Conservation (phyloP, 805 yeast species). For the Candida ficus region DNA sequence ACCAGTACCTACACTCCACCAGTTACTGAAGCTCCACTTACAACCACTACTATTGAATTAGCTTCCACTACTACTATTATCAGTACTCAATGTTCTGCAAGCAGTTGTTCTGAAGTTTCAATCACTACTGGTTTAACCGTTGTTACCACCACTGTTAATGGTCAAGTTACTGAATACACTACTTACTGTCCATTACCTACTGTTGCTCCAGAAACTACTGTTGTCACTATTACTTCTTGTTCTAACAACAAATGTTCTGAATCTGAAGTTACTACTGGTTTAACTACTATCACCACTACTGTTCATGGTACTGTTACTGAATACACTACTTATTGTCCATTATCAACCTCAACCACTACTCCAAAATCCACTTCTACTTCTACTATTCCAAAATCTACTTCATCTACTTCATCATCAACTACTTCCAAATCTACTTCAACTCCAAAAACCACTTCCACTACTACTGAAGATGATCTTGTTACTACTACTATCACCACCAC, state of each 20-base stretch:
- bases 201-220: neutral
- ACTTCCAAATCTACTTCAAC: too few species aligned
- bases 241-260: neutral
- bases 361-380: neutral
- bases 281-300: neutral
- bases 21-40: neutral
- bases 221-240: neutral
- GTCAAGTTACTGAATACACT: conserved; percentile 1
- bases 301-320: neutral
- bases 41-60: neutral
- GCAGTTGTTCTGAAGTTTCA: neutral
- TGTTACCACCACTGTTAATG: conserved; percentile 1
- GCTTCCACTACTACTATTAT: neutral
- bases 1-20: too few species aligned
- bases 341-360: neutral
- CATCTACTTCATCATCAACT: too few species aligned
- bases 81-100: neutral
- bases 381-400: too few species aligned
- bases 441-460: too few species aligned
- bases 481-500: neutral
- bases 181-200: conserved; percentile 5
- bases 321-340: conserved; percentile 1
- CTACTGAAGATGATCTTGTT: too few species aligned
- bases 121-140: conserved; percentile 1
- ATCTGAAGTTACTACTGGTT: neutral